A percentile compares a stretch with the other conserved stretches of the same genome.
Conservation (phyloP, 2,329 filamentous ascomycete genomes). For the Xylaria sp. region DNA sequence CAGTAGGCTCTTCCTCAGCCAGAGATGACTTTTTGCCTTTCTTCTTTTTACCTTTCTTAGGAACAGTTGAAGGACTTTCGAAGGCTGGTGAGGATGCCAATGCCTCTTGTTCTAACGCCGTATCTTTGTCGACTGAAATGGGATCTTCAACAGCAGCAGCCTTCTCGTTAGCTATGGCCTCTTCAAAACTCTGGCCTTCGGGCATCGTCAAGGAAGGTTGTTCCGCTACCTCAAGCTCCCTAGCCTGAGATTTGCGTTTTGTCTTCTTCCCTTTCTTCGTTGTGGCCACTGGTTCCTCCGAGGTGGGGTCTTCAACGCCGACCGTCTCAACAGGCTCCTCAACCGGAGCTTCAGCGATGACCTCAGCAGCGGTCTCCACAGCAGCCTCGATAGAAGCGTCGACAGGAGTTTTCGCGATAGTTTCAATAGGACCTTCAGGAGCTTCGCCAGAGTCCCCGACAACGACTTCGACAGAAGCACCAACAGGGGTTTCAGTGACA, state of each 20-base stretch:
- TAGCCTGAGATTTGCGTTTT: constrained; percentile 36
- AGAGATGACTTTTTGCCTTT: constrained; percentile 41
- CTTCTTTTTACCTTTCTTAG: constrained; percentile 45
- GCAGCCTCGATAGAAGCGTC: not conserved
- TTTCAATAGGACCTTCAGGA: not conserved
- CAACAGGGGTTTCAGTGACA: not conserved
- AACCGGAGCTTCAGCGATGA: not conserved
- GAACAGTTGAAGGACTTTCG: constrained; percentile 36
- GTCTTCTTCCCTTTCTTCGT: constrained; percentile 40
- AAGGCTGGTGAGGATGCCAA: constrained; percentile 8
- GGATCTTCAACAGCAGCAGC: not conserved
- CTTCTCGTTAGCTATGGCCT: not conserved
- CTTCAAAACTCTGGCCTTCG: constrained; percentile 9
- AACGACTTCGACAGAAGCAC: not conserved
- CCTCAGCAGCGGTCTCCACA: not conserved
- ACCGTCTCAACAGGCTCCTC: not conserved
- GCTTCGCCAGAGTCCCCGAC: not conserved
- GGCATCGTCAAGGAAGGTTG: constrained; percentile 1
- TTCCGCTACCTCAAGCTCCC: constrained; percentile 29
- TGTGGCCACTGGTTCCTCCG: constrained; percentile 3
- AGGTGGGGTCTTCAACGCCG: not conserved
- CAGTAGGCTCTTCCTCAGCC: constrained; percentile 28
- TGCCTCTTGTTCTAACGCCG: constrained; percentile 22
- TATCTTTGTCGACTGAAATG: not conserved
- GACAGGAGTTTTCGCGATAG: not conserved